Conservation (phyloP, 2,329 filamentous ascomycete genomes). For the Pseudogymnoascus sp. region DNA sequence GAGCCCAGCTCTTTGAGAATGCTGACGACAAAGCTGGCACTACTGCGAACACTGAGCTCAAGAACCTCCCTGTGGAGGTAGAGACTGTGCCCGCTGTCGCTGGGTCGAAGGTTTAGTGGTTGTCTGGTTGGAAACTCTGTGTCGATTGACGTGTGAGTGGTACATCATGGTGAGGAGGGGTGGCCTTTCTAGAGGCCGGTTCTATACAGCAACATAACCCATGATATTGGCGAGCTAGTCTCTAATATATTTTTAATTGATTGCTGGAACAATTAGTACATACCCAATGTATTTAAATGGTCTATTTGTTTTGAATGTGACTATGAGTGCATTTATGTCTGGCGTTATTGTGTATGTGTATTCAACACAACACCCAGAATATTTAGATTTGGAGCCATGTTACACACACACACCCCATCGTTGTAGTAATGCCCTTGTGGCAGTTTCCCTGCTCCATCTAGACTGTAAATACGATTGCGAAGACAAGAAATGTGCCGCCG, state of each 20-base stretch:
- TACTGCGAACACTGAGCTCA: background rate
- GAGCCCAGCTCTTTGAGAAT: conserved; percentile 19
- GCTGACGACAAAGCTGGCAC: conserved; percentile 18
- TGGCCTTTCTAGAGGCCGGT: background rate
- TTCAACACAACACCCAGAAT: background rate
- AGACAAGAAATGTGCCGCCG: background rate
- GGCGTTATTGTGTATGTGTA: background rate
- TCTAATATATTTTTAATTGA: background rate
- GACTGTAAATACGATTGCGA: background rate
- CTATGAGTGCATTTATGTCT: background rate
- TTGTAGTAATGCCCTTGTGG: background rate
- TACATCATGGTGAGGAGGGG: background rate
- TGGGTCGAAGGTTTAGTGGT: background rate
- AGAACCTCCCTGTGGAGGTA: background rate
- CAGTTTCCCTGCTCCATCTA: background rate
- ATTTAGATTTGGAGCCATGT: background rate
- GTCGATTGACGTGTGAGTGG: background rate
- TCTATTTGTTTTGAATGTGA: background rate
- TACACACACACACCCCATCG: background rate
- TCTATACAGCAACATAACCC: background rate
- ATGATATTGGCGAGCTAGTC: background rate
- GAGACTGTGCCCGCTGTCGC: background rate
- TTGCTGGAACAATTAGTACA: background rate
- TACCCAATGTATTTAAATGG: background rate
- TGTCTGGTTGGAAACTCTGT: background rate